Evolutionary conservation across 73 alveolate genomes (phyloP).

Genomic region (Stentor coeruleus): DNA sequence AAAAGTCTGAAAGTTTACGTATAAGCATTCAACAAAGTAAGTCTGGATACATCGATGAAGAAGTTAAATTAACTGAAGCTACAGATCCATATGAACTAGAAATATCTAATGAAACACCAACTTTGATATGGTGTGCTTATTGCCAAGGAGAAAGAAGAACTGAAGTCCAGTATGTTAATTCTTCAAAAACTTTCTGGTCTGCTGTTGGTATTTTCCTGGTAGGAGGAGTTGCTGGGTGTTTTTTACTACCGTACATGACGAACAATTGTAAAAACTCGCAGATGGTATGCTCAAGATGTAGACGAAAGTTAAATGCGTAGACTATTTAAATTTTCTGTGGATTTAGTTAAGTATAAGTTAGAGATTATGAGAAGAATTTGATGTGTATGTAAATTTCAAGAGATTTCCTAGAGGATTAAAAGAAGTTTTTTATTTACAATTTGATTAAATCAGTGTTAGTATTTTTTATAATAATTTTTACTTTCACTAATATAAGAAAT

Average conservation of each 20-base stretch:
- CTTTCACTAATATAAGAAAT: too few relatives aligned
- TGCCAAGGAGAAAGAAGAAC: slow-evolving; percentile 19
- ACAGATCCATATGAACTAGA: neutral
- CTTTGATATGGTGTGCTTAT: slow-evolving; percentile 16
- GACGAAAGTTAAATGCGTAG: too few relatives aligned
- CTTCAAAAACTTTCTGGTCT: neutral
- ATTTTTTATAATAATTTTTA: too few relatives aligned
- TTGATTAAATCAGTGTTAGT: too few relatives aligned
- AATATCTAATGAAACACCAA: neutral
- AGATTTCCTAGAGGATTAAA: too few relatives aligned
- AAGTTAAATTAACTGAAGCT: neutral
- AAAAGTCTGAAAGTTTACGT: too few relatives aligned
- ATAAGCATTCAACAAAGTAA: neutral
- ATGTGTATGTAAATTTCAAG: too few relatives aligned
- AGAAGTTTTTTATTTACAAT: too few relatives aligned
- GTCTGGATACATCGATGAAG: neutral
- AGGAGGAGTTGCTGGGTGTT: slow-evolving; percentile 23
- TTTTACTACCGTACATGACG: neutral
- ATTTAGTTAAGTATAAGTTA: too few relatives aligned
- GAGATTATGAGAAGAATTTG: too few relatives aligned
- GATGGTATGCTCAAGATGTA: neutral
- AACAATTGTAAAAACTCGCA: neutral
- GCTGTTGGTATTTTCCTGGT: slow-evolving; percentile 15
- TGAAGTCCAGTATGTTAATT: neutral
- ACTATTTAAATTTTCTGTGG: too few relatives aligned